Evolutionary conservation across 2,329 filamentous ascomycete genomes (phyloP).

Genomic region (Diplodia scrobiculata): DNA sequence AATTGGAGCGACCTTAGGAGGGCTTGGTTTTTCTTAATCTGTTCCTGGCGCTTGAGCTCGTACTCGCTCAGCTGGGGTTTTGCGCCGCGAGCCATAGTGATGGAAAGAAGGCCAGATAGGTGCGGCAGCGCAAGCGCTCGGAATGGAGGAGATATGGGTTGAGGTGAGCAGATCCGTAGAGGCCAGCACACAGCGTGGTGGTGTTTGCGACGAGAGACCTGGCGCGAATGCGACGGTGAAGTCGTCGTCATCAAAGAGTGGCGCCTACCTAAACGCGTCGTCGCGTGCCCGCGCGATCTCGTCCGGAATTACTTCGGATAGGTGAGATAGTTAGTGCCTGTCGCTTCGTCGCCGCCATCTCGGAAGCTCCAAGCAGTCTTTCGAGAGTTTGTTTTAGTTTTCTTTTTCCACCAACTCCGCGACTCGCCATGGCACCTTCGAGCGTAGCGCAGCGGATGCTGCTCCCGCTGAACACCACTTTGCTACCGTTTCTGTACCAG

Average conservation of each 20-base stretch:
- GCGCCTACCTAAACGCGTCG: constrained; percentile 18
- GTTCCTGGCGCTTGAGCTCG: constrained; percentile 79
- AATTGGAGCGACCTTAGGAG: constrained; percentile 75
- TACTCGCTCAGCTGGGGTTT: constrained; percentile 73
- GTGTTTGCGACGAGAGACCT: constrained; percentile 1
- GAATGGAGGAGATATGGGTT: background rate
- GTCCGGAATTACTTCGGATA: constrained; percentile 1
- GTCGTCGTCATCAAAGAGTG: background rate
- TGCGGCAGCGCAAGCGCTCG: background rate
- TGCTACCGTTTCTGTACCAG: constrained; percentile 71
- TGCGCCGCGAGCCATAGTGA: constrained; percentile 40
- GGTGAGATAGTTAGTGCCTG: background rate
- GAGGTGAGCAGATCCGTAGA: background rate
- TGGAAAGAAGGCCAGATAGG: background rate
- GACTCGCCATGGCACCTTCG: background rate
- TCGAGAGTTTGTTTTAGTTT: background rate
- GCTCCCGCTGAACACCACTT: constrained; percentile 38
- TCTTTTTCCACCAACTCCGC: background rate
- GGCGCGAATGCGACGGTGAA: constrained; percentile 15
- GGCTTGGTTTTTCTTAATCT: constrained; percentile 83
- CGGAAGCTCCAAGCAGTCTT: background rate
- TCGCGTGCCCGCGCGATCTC: constrained; percentile 26
- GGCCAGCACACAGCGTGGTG: background rate
- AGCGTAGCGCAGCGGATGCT: constrained; percentile 2
- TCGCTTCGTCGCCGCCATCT: background rate